Base-by-base conservation (phyloP, 768 basidiomycete genomes). In the Collybiopsis luxurians region DNA sequence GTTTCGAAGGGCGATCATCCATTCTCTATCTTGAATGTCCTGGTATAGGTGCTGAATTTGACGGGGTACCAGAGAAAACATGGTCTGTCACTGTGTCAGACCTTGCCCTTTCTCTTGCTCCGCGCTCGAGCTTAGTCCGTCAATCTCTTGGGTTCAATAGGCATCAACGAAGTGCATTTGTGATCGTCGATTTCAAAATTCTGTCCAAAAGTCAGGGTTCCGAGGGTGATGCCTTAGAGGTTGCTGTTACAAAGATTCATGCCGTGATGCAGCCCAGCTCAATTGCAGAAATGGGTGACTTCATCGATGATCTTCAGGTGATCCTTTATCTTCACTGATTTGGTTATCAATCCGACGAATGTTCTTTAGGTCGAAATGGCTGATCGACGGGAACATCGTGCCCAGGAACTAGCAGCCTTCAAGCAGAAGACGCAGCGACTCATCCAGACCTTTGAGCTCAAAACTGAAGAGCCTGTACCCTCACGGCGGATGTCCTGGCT, bases 181-280 rank as follows among this genome's bases (percentile, higher is more conserved):
- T 97, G 56, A 80, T 84, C 31, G 76, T 97, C 44, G 90, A 96
- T 64, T 77, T 91, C 64, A 79, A 81, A 40, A 72, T 80, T 58
- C 21, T 31, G n/a, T 55, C 54, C 4, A 36, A 47, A 24, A 55
- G 45, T 21, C 44, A 39, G 4, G 45, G 21, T 4, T 46, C 43
- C 15, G 36, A 17, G 21, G 34, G 31, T 28, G 54, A 55, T 23
- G 65, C 66, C 5, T 67, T 91, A 26, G 74, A 84, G 34, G 58
- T 94, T 28, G 69, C 74, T 1, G 71, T 95, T 23, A 83, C 81
- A 7, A 91, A 89, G 69, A 84, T 93, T 2, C 92, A 98, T 64
- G 94, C 95, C 1, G 90, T 96, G 31, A 87, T 97, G 89, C 94
- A 95, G 68, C 88, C 95, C 10, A 92, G 91, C 60, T 95, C 96